phyloP scores from a whole-genome alignment of 495 filamentous ascomycete genomes.

The Daldinia childiae region DNA sequence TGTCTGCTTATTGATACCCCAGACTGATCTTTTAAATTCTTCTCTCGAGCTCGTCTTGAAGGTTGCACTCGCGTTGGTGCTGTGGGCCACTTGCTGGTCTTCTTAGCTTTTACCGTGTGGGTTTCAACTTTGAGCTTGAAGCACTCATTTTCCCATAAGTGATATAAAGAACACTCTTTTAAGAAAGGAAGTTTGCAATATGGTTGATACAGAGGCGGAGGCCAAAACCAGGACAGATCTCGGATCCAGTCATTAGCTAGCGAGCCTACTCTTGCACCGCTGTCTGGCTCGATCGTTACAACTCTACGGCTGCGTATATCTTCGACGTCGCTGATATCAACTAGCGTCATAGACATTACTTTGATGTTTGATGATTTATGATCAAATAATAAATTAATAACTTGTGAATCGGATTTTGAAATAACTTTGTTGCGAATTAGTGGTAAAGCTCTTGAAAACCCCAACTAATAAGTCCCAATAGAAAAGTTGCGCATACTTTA shows the following conservation, averaged over 20 bases:
- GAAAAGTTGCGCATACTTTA: not conserved
- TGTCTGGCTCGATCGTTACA: slow-evolving; percentile 3
- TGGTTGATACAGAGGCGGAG: slow-evolving; percentile 19
- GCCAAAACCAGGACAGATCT: slow-evolving; percentile 31
- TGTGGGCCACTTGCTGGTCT: slow-evolving; percentile 23
- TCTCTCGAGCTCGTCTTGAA: slow-evolving; percentile 26
- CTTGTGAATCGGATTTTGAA: not conserved
- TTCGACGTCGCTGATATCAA: not conserved
- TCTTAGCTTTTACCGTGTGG: slow-evolving; percentile 7
- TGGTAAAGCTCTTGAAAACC: not conserved
- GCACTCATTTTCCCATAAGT: slow-evolving; percentile 15
- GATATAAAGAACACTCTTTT: slow-evolving; percentile 34
- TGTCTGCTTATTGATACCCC: not conserved
- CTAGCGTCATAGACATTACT: not conserved
- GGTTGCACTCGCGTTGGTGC: slow-evolving; percentile 35
- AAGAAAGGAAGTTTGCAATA: slow-evolving; percentile 37
- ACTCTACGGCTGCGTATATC: slow-evolving; percentile 5
- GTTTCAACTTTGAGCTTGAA: slow-evolving; percentile 7
- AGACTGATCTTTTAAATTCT: slow-evolving; percentile 11
- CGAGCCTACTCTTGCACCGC: not conserved
- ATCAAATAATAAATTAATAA: not conserved
- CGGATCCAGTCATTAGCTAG: not conserved
- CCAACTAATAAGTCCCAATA: not conserved
- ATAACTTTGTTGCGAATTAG: not conserved
- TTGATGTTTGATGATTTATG: not conserved